These are phyloP conservation scores for Calonectria crousiana DNA, from an alignment of 2,329 filamentous ascomycete species.

Conservation along the genomic window DNA sequence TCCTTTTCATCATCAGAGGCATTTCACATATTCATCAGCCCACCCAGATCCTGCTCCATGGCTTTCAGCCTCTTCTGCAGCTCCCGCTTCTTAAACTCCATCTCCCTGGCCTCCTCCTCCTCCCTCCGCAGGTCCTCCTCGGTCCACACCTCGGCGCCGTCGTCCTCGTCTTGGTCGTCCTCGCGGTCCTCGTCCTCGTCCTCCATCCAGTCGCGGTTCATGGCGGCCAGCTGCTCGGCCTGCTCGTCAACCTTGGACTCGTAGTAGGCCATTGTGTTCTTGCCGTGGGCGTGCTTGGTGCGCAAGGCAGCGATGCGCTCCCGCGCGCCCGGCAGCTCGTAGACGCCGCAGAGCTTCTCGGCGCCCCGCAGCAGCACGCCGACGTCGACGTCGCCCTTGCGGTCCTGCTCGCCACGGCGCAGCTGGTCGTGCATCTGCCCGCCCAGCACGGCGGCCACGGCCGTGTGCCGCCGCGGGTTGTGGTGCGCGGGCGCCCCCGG, in stretches of 20 bases:
- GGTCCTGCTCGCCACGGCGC: constrained; percentile 63
- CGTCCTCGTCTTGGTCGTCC: constrained; percentile 58
- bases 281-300: constrained; percentile 77
- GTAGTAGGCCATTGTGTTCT: constrained; percentile 81
- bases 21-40: constrained; percentile 64
- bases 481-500: constrained; percentile 46
- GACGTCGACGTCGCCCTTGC: constrained; percentile 82
- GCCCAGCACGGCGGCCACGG: constrained; percentile 90
- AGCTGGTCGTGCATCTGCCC: constrained; percentile 89
- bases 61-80: constrained; percentile 64
- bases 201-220: constrained; percentile 74
- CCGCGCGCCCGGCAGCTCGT: constrained; percentile 82
- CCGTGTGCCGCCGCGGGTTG: constrained; percentile 78
- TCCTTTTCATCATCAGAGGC: background rate
- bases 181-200: constrained; percentile 68
- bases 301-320: constrained; percentile 82
- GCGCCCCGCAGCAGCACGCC: constrained; percentile 87
- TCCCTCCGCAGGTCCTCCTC: constrained; percentile 77
- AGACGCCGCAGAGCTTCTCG: constrained; percentile 90
- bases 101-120: constrained; percentile 73
- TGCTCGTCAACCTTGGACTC: constrained; percentile 85
- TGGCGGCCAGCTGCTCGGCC: constrained; percentile 76
- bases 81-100: constrained; percentile 69
- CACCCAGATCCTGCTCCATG: constrained; percentile 69
- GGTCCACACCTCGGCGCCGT: constrained; percentile 66